These are phyloP conservation scores for Macrotyloma uniflorum DNA, from an alignment of 306 rosid genomes.

Conservation along the genomic window DNA sequence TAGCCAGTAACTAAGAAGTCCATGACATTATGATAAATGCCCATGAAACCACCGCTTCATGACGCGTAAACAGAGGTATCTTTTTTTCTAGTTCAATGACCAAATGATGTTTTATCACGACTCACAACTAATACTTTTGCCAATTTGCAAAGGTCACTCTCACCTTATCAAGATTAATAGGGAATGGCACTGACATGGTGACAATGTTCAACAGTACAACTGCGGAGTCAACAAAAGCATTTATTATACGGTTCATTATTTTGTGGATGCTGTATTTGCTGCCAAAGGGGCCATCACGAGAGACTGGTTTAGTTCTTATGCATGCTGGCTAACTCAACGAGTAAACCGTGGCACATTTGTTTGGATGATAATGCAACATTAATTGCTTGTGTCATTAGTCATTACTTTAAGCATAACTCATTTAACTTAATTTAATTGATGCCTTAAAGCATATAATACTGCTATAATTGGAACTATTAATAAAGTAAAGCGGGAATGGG, in stretches of 20 bases:
- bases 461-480: background rate
- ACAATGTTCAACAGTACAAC: constrained; percentile 11
- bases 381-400: background rate
- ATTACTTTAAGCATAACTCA: background rate
- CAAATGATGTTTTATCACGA: constrained; percentile 26
- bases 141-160: constrained; percentile 9
- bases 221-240: constrained; percentile 41
- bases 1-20: constrained; percentile 22
- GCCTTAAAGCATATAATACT: background rate
- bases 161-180: constrained; percentile 26
- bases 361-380: background rate
- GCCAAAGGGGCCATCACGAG: constrained; percentile 22
- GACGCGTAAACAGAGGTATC: constrained; percentile 8
- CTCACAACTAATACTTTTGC: constrained; percentile 4
- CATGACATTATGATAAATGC: constrained; percentile 29
- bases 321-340: constrained; percentile 4
- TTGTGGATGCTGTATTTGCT: constrained; percentile 1
- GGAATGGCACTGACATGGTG: constrained; percentile 32
- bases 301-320: background rate
- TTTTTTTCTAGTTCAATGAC: constrained; percentile 32
- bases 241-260: constrained; percentile 30
- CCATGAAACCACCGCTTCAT: constrained; percentile 6
- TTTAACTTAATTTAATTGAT: background rate
- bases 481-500: background rate
- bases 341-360: background rate